phyloP scores from a whole-genome alignment of 2,329 filamentous ascomycete genomes.

The Ascochyta fabae region DNA sequence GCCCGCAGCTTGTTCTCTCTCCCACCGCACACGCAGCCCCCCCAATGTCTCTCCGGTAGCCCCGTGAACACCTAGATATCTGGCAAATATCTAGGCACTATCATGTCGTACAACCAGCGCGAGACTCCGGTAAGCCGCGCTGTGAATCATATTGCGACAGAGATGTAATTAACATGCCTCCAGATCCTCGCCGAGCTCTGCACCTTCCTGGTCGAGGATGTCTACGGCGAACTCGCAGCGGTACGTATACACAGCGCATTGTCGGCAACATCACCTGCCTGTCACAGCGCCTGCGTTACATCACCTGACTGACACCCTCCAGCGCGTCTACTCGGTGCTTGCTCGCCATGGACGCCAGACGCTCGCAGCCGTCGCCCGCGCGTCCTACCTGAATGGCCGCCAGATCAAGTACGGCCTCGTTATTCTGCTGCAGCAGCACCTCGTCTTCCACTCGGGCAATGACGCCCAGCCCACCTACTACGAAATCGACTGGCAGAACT shows the following conservation, averaged over 20 bases:
- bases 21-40: constrained; percentile 2
- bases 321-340: constrained; percentile 86
- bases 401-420: constrained; percentile 82
- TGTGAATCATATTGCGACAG: not conserved
- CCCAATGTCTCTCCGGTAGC: constrained; percentile 45
- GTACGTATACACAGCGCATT: constrained; percentile 57
- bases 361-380: constrained; percentile 70
- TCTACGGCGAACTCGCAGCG: constrained; percentile 89
- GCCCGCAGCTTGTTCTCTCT: not conserved
- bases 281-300: no score
- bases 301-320: constrained; percentile 1
- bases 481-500: constrained; percentile 79
- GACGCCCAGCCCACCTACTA: constrained; percentile 74
- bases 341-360: constrained; percentile 79
- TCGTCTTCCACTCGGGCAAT: constrained; percentile 75
- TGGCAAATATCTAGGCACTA: constrained; percentile 44
- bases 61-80: constrained; percentile 38
- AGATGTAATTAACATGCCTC: constrained; percentile 50
- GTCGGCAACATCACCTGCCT: no score
- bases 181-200: constrained; percentile 88
- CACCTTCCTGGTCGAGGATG: constrained; percentile 84
- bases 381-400: constrained; percentile 74
- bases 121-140: constrained; percentile 43
- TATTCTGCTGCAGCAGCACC: constrained; percentile 86
- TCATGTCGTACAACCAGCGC: constrained; percentile 47